Base-by-base conservation (phyloP, 108 stramenopile genomes). In the Ochromonas danica region DNA sequence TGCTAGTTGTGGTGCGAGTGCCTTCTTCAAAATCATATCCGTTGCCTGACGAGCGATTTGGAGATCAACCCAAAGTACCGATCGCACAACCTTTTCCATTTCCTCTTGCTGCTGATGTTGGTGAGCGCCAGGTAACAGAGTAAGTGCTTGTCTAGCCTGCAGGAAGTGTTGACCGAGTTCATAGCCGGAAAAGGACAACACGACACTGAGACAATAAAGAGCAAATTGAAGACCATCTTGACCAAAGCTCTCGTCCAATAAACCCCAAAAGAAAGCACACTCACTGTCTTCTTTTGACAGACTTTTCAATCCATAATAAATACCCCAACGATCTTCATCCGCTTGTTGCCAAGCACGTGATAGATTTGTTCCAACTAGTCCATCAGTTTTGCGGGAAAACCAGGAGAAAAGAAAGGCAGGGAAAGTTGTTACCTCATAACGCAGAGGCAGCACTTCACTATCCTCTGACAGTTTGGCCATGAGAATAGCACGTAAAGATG, bases 281-380 rank as follows among this genome's bases (percentile, higher is more conserved):
- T 84, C 81, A 0, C 84, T 40, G 25, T 81, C 78, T 43, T 85
- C 81, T 6, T 62, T 61, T 25, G 62, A 27, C 0, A 87, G 61
- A 22, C 14, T 79, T 86, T 87, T 89, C 33, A 84, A 62, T 1
- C 91, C 91, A 74, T 90, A 88, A 78, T 91, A 91, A 43, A 91
- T 82, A 22, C 85, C 90, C 91, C 91, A 91, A 39, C 90, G 81
- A 71, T 89, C 87, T 25, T 90, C 89, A 78, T 90, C 86, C 14
- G 85, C 83, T 42, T 42, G 42, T 40, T 78, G 42, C 10, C 81
- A n/a, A 0, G 22, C 62, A 17, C 0, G 0, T 33, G 78, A 36
- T 28, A 36, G 62, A 31, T 0, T 17, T 17, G 62, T 10, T 36
- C 77, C 77, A 2, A 17, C 1, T 39, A 43, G 17, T 57, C 41